Evolutionary conservation across 805 yeast species (phyloP).

Genomic region (Cephaloascus albidus): DNA sequence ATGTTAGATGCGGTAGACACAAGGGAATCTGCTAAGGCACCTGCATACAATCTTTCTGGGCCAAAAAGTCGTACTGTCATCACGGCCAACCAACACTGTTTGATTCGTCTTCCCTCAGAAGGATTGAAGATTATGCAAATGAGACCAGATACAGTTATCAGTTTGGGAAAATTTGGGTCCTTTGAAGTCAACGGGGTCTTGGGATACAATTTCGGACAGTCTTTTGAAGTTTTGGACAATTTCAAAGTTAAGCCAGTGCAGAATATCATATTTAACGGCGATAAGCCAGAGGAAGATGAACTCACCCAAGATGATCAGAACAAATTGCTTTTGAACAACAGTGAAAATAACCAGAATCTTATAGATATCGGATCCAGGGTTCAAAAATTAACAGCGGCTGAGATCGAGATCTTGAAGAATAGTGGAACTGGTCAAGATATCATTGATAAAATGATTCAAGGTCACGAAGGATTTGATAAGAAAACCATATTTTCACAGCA

Average conservation of each 20-base stretch:
- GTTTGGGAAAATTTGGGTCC: conserved; percentile 87
- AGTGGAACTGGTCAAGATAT: conserved; percentile 73
- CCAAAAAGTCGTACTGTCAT: conserved; percentile 18
- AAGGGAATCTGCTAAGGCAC: too few species aligned
- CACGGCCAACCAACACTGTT: conserved; percentile 40
- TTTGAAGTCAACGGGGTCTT: conserved; percentile 66
- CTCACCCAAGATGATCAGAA: conserved; percentile 28
- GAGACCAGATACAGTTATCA: conserved; percentile 47
- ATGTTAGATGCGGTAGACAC: too few species aligned
- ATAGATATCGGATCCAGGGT: conserved; percentile 58
- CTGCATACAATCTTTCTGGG: too few species aligned
- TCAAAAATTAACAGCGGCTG: conserved; percentile 69
- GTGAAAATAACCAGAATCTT: conserved; percentile 59
- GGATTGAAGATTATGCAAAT: conserved; percentile 67
- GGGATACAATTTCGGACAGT: conserved; percentile 80
- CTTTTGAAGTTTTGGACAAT: conserved; percentile 72
- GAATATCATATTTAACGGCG: conserved; percentile 21
- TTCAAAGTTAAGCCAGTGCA: conserved; percentile 39
- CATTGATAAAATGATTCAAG: conserved; percentile 71
- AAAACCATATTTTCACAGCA: conserved; percentile 88
- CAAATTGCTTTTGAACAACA: conserved; percentile 27
- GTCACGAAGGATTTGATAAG: conserved; percentile 80
- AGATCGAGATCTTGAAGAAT: conserved; percentile 75
- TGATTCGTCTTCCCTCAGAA: conserved; percentile 76
- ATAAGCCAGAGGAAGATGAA: conserved; percentile 21